Percentiles rank a stretch among this genome's conserved stretches.
Evolutionary conservation across 495 filamentous ascomycete species (phyloP).

Genomic region (Xylaria flabelliformis): DNA sequence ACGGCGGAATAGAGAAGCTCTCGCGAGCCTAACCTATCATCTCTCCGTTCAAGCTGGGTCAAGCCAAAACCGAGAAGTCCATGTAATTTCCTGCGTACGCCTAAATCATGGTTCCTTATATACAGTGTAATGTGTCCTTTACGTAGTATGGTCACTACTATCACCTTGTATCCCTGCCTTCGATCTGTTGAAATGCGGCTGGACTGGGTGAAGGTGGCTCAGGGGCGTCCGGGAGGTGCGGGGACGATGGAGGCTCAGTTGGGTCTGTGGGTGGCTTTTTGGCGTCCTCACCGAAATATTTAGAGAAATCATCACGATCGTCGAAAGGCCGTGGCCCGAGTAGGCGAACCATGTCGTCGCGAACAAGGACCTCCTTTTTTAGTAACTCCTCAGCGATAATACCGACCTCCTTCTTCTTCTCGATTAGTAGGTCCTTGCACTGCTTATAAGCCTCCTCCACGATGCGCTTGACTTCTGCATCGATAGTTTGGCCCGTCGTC

Average conservation of each 20-base stretch:
- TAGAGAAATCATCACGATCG: slow-evolving; percentile 85
- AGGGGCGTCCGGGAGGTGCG: slow-evolving; percentile 32
- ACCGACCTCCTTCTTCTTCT: slow-evolving; percentile 87
- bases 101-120: slow-evolving; percentile 16
- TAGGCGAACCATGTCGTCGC: slow-evolving; percentile 90
- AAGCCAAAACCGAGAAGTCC: slow-evolving; percentile 9
- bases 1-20: slow-evolving; percentile 6
- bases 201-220: slow-evolving; percentile 38
- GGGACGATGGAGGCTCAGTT: slow-evolving; percentile 32
- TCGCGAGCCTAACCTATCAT: slow-evolving; percentile 1
- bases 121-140: slow-evolving; percentile 17
- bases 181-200: slow-evolving; percentile 32
- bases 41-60: not conserved
- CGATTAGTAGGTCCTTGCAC: slow-evolving; percentile 80
- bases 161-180: slow-evolving; percentile 34
- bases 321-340: slow-evolving; percentile 82
- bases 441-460: slow-evolving; percentile 89
- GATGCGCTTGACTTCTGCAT: slow-evolving; percentile 86
- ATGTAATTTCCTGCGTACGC: slow-evolving; percentile 16
- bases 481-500: slow-evolving; percentile 88
- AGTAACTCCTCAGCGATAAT: slow-evolving; percentile 93
- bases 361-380: slow-evolving; percentile 83
- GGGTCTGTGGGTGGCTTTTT: slow-evolving; percentile 34
- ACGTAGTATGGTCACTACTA: not conserved
- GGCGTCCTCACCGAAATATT: slow-evolving; percentile 77